A percentile compares a stretch with the other conserved stretches of the same genome.
These are phyloP conservation scores for Elasticomyces elasticus DNA, from an alignment of 495 filamentous ascomycete genomes.

Conservation along the genomic window DNA sequence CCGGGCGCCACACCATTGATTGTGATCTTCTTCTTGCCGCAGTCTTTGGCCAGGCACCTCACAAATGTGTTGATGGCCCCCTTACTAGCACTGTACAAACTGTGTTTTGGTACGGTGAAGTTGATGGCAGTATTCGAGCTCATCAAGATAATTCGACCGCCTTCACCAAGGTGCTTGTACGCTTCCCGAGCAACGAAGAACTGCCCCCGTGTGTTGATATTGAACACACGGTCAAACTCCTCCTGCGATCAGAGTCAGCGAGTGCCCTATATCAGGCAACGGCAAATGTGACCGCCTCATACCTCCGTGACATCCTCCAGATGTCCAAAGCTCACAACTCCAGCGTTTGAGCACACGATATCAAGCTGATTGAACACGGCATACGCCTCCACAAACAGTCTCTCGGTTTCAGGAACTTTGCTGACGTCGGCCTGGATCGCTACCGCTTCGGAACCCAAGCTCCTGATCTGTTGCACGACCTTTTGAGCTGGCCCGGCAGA, in stretches of 20 bases:
- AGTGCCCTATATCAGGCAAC: too few relatives aligned
- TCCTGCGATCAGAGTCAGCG: too few relatives aligned
- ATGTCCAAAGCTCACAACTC: constrained; percentile 15
- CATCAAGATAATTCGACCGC: constrained; percentile 32
- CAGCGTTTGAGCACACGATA: constrained; percentile 22
- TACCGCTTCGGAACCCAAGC: neutral
- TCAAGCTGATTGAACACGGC: constrained; percentile 29
- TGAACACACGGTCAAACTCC: constrained; percentile 17
- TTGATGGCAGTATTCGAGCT: neutral
- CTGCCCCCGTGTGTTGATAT: constrained; percentile 15
- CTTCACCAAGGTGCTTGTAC: constrained; percentile 43
- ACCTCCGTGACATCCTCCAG: constrained; percentile 2
- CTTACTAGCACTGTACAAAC: constrained; percentile 37
- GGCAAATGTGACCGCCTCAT: too few relatives aligned
- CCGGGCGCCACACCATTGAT: constrained; percentile 48
- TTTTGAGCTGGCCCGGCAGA: neutral
- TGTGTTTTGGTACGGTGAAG: neutral
- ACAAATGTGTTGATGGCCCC: constrained; percentile 38
- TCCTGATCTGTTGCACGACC: neutral
- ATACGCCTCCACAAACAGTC: constrained; percentile 1
- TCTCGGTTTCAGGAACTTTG: neutral
- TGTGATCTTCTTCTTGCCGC: constrained; percentile 38
- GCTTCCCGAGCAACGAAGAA: constrained; percentile 15
- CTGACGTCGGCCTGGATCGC: neutral
- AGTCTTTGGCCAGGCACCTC: constrained; percentile 31